A percentile compares a stretch with the other conserved stretches of the same genome.
phyloP scores from a whole-genome alignment of 495 filamentous ascomycete genomes.

The Aspergillus steynii region DNA sequence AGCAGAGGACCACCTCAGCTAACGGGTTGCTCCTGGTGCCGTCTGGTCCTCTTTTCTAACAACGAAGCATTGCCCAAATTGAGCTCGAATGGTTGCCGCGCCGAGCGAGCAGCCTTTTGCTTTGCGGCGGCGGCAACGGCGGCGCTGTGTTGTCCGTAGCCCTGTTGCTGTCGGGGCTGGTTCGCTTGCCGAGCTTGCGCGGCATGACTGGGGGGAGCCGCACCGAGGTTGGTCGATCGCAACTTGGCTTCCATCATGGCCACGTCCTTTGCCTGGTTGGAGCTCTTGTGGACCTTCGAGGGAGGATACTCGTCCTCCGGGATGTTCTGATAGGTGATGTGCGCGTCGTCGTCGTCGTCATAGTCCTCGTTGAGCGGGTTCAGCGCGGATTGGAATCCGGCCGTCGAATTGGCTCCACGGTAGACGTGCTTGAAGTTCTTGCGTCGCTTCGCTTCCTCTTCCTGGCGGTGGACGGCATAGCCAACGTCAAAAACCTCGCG shows the following conservation, averaged over 20 bases:
- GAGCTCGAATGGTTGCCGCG: conserved; percentile 79
- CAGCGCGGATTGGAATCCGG: conserved; percentile 52
- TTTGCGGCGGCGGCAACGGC: conserved; percentile 77
- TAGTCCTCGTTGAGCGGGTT: conserved; percentile 71
- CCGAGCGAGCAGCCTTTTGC: conserved; percentile 64
- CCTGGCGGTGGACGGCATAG: conserved; percentile 93
- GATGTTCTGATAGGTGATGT: conserved; percentile 40
- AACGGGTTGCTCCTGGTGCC: conserved; percentile 35
- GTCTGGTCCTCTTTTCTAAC: conserved; percentile 68
- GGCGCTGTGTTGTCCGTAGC: conserved; percentile 81
- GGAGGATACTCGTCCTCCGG: conserved; percentile 48
- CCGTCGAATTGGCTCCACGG: conserved; percentile 51
- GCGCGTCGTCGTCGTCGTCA: conserved; percentile 59
- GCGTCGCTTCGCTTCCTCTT: conserved; percentile 90
- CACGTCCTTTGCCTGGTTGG: conserved; percentile 58
- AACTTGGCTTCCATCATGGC: conserved; percentile 83
- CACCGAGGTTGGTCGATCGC: conserved; percentile 72
- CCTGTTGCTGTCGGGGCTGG: conserved; percentile 53
- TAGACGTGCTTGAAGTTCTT: conserved; percentile 72
- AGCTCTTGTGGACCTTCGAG: conserved; percentile 68
- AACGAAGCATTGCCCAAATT: conserved; percentile 87
- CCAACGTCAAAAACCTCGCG: conserved; percentile 97
- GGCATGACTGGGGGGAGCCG: conserved; percentile 47
- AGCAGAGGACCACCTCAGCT: conserved; percentile 16
- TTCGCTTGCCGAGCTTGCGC: conserved; percentile 60